Conservation (phyloP, 2,329 filamentous ascomycete species). For the Cadophora luteo-olivacea region DNA sequence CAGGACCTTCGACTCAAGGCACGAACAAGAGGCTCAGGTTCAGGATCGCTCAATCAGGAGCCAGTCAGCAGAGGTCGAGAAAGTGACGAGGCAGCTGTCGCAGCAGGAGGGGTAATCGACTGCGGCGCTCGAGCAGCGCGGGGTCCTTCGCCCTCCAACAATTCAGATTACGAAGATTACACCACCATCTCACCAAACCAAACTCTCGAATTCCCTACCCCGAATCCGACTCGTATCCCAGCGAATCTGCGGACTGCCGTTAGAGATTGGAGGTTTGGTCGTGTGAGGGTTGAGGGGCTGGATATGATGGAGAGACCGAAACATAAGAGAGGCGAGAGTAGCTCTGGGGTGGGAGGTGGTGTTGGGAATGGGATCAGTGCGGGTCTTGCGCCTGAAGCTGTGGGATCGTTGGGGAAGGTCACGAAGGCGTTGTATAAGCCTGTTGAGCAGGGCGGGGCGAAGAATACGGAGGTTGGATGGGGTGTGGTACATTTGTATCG, state of each 20-base stretch:
- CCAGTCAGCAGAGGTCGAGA: not conserved
- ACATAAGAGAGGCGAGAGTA: slow-evolving; percentile 50
- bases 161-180: slow-evolving; percentile 33
- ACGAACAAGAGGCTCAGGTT: not conserved
- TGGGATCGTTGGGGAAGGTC: slow-evolving; percentile 58
- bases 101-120: slow-evolving; percentile 19
- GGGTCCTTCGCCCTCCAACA: slow-evolving; percentile 6
- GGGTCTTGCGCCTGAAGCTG: slow-evolving; percentile 57
- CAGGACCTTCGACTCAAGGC: not conserved
- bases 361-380: slow-evolving; percentile 36
- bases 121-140: slow-evolving; percentile 20
- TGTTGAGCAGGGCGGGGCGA: slow-evolving; percentile 58
- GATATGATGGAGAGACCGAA: slow-evolving; percentile 59
- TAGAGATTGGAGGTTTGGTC: slow-evolving; percentile 81
- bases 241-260: slow-evolving; percentile 51
- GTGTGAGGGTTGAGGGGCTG: slow-evolving; percentile 80
- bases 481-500: slow-evolving; percentile 94
- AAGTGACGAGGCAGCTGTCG: not conserved
- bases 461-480: slow-evolving; percentile 83
- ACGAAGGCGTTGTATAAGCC: slow-evolving; percentile 84
- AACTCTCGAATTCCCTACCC: slow-evolving; percentile 29
- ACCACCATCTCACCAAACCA: slow-evolving; percentile 10
- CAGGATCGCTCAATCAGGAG: not conserved
- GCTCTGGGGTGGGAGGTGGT: slow-evolving; percentile 18
- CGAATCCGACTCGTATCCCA: slow-evolving; percentile 24